phyloP scores from a whole-genome alignment of 495 filamentous ascomycete genomes.

The Xylaria scruposa region DNA sequence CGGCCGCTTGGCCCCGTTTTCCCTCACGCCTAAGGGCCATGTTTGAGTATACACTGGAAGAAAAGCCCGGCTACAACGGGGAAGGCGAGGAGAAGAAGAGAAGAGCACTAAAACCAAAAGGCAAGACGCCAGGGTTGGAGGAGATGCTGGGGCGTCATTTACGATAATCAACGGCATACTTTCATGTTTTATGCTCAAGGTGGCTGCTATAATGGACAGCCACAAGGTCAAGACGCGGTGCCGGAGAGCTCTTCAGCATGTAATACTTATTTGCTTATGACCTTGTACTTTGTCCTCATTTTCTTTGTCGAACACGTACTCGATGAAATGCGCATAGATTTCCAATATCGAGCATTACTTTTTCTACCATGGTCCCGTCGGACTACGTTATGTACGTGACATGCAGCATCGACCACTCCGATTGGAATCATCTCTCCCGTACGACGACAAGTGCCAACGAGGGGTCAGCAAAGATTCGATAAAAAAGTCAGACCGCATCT shows the following conservation, averaged over 20 bases:
- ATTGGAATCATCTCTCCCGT: background rate
- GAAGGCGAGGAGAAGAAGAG: constrained; percentile 27
- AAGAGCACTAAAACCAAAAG: constrained; percentile 26
- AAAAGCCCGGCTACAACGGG: constrained; percentile 37
- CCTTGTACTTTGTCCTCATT: constrained; percentile 44
- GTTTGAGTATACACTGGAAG: constrained; percentile 30
- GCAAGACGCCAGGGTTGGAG: constrained; percentile 17
- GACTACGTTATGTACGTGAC: background rate
- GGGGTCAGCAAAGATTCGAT: background rate
- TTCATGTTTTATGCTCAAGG: constrained; percentile 31
- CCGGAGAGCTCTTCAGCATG: constrained; percentile 51
- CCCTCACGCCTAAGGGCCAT: constrained; percentile 27
- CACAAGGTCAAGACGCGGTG: constrained; percentile 23
- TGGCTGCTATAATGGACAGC: constrained; percentile 23
- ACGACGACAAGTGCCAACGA: background rate
- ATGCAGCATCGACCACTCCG: background rate
- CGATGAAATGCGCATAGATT: constrained; percentile 41
- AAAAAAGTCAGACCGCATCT: background rate
- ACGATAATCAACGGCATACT: constrained; percentile 34
- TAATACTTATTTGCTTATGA: constrained; percentile 54
- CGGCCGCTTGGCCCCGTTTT: constrained; percentile 16
- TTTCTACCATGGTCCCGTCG: background rate
- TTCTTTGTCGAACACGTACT: constrained; percentile 43
- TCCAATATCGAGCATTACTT: constrained; percentile 16
- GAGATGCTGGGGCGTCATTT: constrained; percentile 23